Percentiles rank a stretch among this genome's conserved stretches.
Conservation (phyloP, 2,329 filamentous ascomycete species). For the Penicillium sp. region DNA sequence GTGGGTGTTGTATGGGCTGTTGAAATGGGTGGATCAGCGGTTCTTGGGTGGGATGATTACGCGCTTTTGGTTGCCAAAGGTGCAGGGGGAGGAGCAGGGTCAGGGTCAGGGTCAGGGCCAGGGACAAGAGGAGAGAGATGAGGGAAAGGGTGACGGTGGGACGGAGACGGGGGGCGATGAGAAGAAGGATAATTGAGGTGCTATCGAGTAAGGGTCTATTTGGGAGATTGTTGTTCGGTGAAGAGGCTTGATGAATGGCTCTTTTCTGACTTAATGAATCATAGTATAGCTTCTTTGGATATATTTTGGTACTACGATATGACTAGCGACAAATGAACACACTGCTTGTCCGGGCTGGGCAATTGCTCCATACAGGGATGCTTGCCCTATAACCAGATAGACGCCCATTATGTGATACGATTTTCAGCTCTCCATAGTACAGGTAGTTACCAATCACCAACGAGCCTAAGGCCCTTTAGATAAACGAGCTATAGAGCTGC, state of each 20-base stretch:
- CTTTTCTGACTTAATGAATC: neutral
- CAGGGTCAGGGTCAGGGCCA: neutral
- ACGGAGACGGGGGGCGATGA: neutral
- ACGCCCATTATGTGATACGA: no score
- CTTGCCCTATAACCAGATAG: neutral
- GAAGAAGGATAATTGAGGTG: slow-evolving; percentile 12
- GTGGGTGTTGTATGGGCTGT: slow-evolving; percentile 31
- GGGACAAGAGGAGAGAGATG: neutral
- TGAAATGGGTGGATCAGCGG: slow-evolving; percentile 28
- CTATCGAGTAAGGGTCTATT: neutral
- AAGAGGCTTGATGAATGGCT: neutral
- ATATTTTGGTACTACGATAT: neutral
- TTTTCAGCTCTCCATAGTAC: no score
- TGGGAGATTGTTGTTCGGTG: neutral
- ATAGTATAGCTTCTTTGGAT: neutral
- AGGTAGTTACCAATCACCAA: no score
- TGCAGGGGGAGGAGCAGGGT: slow-evolving; percentile 2
- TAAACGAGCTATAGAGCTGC: no score
- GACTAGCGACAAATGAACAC: neutral
- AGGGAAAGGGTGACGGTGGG: neutral
- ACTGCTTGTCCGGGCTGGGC: neutral
- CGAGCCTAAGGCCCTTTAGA: no score
- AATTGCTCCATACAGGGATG: neutral
- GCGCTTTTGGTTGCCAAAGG: slow-evolving; percentile 25
- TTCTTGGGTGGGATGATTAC: slow-evolving; percentile 30